phyloP scores from a whole-genome alignment of 169 alveolate genomes.

The Cyclospora cayetanensis region DNA sequence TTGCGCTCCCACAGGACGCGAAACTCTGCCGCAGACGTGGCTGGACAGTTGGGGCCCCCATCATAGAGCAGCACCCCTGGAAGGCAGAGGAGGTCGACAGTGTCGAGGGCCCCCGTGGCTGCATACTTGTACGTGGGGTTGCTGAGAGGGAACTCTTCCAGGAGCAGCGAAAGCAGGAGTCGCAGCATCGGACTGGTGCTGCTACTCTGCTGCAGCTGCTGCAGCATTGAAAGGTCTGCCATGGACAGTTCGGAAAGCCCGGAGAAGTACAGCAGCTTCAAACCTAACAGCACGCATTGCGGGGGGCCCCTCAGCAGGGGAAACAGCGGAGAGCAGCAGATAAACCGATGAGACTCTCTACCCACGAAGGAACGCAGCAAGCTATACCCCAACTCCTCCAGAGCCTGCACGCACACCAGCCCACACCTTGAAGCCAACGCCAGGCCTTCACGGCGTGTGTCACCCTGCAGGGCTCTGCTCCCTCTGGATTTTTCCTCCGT shows the following conservation, averaged over 20 bases:
- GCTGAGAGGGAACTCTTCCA: constrained; percentile 56
- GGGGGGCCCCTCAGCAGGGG: constrained; percentile 48
- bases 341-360: background rate
- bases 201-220: constrained; percentile 9
- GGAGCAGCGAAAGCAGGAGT: constrained; percentile 37
- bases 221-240: constrained; percentile 29
- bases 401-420: background rate
- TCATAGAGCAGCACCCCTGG: constrained; percentile 45
- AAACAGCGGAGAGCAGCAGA: constrained; percentile 3
- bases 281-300: background rate
- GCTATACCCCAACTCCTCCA: background rate
- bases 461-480: background rate
- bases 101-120: constrained; percentile 26
- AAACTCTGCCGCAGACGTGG: constrained; percentile 40
- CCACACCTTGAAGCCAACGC: background rate
- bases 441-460: background rate
- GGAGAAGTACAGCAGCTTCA: constrained; percentile 9
- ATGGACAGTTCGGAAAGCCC: background rate
- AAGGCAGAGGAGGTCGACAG: constrained; percentile 15
- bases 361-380: background rate
- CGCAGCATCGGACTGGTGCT: constrained; percentile 43
- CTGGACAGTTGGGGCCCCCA: constrained; percentile 66
- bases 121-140: constrained; percentile 30
- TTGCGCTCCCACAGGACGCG: constrained; percentile 56
- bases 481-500: background rate